Percentiles rank a stretch among this genome's conserved stretches.
Conservation (phyloP, 139 green algal genomes). For the Axilococcus clingmanii region DNA sequence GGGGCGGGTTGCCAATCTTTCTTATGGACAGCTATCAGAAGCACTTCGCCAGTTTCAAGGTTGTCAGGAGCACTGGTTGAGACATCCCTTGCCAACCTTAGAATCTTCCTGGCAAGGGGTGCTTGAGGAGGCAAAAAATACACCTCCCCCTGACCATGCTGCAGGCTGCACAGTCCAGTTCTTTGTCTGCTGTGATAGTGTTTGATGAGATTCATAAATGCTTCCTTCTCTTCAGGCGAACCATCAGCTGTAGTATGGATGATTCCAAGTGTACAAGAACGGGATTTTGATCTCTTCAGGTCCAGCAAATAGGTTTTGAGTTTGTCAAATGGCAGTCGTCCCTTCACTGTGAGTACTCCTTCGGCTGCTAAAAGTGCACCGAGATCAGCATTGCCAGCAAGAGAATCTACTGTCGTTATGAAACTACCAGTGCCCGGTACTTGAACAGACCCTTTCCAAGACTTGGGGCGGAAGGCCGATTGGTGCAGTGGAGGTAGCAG, state of each 20-base stretch:
- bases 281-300: conserved; percentile 14
- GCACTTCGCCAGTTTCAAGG: neutral
- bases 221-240: neutral
- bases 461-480: neutral
- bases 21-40: conserved; percentile 8
- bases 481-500: conserved; percentile 11
- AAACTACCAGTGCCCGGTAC: conserved; percentile 15
- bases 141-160: conserved; percentile 1
- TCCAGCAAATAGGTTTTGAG: conserved; percentile 22
- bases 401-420: conserved; percentile 9
- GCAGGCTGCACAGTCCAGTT: conserved; percentile 9
- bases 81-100: neutral
- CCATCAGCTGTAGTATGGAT: conserved; percentile 4
- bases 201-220: neutral
- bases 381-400: conserved; percentile 14
- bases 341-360: conserved; percentile 9
- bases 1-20: conserved; percentile 3
- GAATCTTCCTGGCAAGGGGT: neutral
- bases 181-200: neutral
- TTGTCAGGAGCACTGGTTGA: neutral
- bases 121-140: conserved; percentile 11
- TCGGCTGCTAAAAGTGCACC: conserved; percentile 12
- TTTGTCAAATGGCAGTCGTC: conserved; percentile 19
- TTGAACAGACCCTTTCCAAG: conserved; percentile 17
- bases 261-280: conserved; percentile 11